Evolutionary conservation across 1,139 yeast species (phyloP), one percentile per base, ranked within the genome.

Genomic region (Hansenula anomala): DNA sequence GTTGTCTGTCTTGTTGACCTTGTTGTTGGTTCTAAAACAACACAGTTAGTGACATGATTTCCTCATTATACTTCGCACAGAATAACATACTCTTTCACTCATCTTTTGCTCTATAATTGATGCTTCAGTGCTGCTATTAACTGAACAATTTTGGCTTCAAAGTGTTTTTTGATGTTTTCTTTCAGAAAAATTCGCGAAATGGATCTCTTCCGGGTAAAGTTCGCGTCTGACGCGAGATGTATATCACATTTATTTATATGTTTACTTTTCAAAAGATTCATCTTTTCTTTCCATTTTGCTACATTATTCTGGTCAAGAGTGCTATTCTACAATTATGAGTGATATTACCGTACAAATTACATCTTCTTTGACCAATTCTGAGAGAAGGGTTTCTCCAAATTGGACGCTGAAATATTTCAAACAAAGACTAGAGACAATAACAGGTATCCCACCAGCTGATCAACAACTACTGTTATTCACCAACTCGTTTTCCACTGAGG

Each of bases 381-480:
- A 85, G 56, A 63, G 92, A 36, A 64, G 87, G 35, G 64, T 89
- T 24, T 74, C 85, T 0, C 75, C 78, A 0, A 71, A 69, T 34
- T 84, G 95, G 88, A 60, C 75, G 0, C 46, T 87, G 27, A 60
- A 59, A 5, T 66, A 78, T 47, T 67, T 89, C 42, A 76, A 80
- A 49, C 55, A 65, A 29, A 71, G 75, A 45, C 60, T 89, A 16
- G 94, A 86, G 54, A 71, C 69, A 19, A 74, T 87, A 43, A 88
- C 96, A 0, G 97, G 97, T 2, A 76, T 90, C 32, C 77, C 81
- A 6, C 86, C 88, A 1, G 42, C 56, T 19, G 65, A 59, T 45
- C 95, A 86, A 59, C 61, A 64, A 19, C 60, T 86, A 20, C 69
- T 67, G 36, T 60, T 78, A 38, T 78, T 74, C 49, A 68, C 72